A percentile compares a stretch with the other conserved stretches of the same genome.
Evolutionary conservation across 805 yeast species (phyloP).

Genomic region (Brettanomyces nanus): DNA sequence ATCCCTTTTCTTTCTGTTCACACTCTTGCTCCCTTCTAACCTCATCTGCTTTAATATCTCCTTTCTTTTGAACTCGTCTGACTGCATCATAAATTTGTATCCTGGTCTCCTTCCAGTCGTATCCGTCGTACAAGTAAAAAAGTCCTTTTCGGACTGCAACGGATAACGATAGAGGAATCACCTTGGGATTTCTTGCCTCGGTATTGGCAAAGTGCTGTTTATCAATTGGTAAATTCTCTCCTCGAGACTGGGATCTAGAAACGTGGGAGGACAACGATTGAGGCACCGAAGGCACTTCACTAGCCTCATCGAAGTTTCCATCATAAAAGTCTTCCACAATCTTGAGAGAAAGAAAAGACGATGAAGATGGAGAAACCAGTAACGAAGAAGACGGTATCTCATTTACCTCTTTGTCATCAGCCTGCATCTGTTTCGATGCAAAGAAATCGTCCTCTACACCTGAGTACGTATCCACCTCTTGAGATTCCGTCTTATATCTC

Average conservation of each 20-base stretch:
- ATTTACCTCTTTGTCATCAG: neutral
- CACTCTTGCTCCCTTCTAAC: neutral
- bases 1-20: neutral
- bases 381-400: too few relatives aligned
- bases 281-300: constrained; percentile 9
- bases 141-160: constrained; percentile 31
- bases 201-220: constrained; percentile 15
- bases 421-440: neutral
- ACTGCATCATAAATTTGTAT: constrained; percentile 58
- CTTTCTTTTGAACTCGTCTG: constrained; percentile 47
- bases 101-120: constrained; percentile 82
- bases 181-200: constrained; percentile 3
- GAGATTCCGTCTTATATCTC: constrained; percentile 39
- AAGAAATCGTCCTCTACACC: constrained; percentile 32
- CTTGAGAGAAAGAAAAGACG: constrained; percentile 7
- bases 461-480: constrained; percentile 32
- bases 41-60: too few relatives aligned
- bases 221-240: constrained; percentile 11
- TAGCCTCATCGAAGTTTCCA: constrained; percentile 7
- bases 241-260: neutral
- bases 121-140: constrained; percentile 74
- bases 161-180: constrained; percentile 24
- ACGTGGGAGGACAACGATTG: neutral
- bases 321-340: constrained; percentile 25
- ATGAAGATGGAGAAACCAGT: neutral